Evolutionary conservation across 2,329 filamentous ascomycete species (phyloP), one percentile per base, ranked within the genome.

Genomic region (Aspergillus calidoustus): DNA sequence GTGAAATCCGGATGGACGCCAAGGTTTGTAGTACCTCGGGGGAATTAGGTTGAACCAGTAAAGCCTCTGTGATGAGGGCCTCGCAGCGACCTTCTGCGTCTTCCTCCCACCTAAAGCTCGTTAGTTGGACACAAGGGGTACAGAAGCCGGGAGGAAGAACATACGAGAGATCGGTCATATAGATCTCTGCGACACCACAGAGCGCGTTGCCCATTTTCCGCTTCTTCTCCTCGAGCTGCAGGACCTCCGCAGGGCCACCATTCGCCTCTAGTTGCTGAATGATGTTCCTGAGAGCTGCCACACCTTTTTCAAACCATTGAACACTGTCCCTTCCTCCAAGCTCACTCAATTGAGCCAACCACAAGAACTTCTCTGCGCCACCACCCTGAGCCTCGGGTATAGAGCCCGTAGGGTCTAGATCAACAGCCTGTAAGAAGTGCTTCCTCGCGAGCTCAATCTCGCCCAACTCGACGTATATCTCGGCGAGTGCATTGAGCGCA

Each of bases 81-180:
- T 99, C 94, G 81, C 96, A 99, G 68, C 89, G 87, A 67, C 86
- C 82, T 80, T 99, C 95, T 5, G 94, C 95, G 73, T 97, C 93
- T 56, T 89, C 87, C 78, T 97, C 93, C 92, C 85, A 89, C 56
- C 83, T 84, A 64, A 48, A 31, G 9, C 19, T n/a, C 4, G 47
- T 61, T 38, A 61, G 59, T 49, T 15, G 7, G 11, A 22, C 7
- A 28, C 7, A 43, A 47, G 53, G 2, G 5, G 17, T 28, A 13
- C 15, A 28, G 25, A 19, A 44, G 9, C 11, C 7, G 17, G 5
- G 15, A 22, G 43, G 17, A 22, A 23, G 66, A 52, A 79, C 80
- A 76, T 86, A 95, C 71, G 91, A 95, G 70, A 98, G 81, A 80
- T 99, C 95, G 11, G 95, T 99, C 95, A 99, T 99, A 82, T 97